Base-by-base conservation (phyloP, 495 filamentous ascomycete species). In the Xylaria castorea region DNA sequence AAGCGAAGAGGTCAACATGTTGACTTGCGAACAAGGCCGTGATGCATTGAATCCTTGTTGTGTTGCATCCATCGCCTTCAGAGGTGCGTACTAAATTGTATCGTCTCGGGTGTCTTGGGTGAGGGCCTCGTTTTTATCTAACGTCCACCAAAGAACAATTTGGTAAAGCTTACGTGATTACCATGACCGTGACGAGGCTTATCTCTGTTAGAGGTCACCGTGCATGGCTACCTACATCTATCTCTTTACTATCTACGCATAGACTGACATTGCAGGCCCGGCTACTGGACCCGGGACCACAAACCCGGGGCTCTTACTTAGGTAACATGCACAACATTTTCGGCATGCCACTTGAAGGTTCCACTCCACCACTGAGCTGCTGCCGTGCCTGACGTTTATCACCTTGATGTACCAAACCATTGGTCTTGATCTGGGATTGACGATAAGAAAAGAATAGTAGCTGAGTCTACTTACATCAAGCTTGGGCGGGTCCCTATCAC, bases 281-380 rank as follows among this genome's bases (percentile, higher is more conserved):
- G n/a, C 51, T 36, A 36, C 57, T 62, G 60, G 36, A 20, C 20
- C n/a, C 60, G 40, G 22, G 40, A 48, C 62, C 62, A 48, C 38
- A 14, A 14, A 46, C 42, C 25, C 50, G 50, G 22, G 50, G 20
- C 50, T 53, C 16, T 46, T 46, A 46, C 16, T 46, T 46, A 46
- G 5, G 16, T n/a, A 2, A 50, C 46, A n/a, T 50, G 46, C 46
- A 22, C 12, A 27, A 14, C 22, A 16, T 27, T 25, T 25, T 14
- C 14, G 25, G 51, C 11, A 55, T 30, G 25, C 25, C 25, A 55
- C 22, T 27, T 27, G 25, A 53, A 50, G 5, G 20, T 50, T 50
- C 20, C 40, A 38, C 20, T 32, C 18, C n/a, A 40, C 12, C 18
- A 34, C 42, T 25, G 0, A 66, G n/a, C 20, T 38, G 61, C 30